Conservation (phyloP, 2,329 filamentous ascomycete species). For the Karstenula rhodostoma region DNA sequence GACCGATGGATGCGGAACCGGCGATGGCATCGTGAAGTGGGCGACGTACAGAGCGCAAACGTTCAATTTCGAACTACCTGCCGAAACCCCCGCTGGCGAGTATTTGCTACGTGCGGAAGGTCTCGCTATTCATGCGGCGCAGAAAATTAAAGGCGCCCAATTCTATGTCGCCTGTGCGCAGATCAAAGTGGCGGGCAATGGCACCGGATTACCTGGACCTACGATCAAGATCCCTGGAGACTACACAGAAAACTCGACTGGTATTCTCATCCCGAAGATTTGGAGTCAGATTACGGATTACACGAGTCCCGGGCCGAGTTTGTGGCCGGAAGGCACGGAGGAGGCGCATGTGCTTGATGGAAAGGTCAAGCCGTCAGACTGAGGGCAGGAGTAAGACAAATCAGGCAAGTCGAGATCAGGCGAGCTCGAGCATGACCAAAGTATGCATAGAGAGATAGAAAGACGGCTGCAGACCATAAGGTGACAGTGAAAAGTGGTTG, state of each 20-base stretch:
- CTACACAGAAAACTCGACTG: constrained; percentile 40
- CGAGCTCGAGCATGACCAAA: too few species aligned
- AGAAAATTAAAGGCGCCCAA: constrained; percentile 40
- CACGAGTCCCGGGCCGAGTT: constrained; percentile 33
- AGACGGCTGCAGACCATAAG: too few species aligned
- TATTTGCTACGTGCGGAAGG: constrained; percentile 56
- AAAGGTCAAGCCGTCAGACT: constrained; percentile 6
- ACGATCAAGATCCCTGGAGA: constrained; percentile 51
- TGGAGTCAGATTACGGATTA: constrained; percentile 32
- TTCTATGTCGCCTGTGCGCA: constrained; percentile 57
- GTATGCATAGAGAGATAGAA: too few species aligned
- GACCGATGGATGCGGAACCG: constrained; percentile 39
- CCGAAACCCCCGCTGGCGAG: constrained; percentile 48
- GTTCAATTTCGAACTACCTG: constrained; percentile 48
- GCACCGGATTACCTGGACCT: constrained; percentile 38
- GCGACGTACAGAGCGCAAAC: constrained; percentile 36
- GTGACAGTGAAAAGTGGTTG: too few species aligned
- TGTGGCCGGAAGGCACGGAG: constrained; percentile 29
- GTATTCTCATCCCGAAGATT: constrained; percentile 43
- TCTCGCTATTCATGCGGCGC: constrained; percentile 33
- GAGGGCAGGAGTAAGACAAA: neutral
- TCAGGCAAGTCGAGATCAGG: too few species aligned
- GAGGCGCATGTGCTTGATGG: constrained; percentile 23
- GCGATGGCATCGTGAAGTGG: constrained; percentile 30
- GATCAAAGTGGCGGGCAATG: constrained; percentile 48